phyloP scores from a whole-genome alignment of 805 yeast species.

The Lipomyces japonicus region DNA sequence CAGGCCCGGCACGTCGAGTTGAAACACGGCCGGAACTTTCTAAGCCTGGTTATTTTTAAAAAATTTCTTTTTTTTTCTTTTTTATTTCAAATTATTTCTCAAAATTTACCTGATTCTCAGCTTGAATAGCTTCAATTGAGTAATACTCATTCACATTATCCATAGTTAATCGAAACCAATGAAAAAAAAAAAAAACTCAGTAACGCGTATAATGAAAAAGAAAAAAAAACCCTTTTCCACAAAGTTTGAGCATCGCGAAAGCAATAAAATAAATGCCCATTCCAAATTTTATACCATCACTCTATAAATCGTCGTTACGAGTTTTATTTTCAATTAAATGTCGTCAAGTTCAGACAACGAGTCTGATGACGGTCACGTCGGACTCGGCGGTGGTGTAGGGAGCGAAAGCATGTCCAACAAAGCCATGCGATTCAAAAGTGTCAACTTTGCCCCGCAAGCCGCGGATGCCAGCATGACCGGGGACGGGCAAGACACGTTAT shows the following conservation, averaged over 20 bases:
- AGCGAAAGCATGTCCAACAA: constrained; percentile 2
- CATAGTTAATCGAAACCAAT: too few relatives aligned
- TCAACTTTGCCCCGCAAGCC: constrained; percentile 19
- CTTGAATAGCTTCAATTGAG: constrained; percentile 32
- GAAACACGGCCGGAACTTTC: constrained; percentile 75
- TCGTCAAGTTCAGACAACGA: constrained; percentile 18
- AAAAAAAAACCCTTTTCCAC: too few relatives aligned
- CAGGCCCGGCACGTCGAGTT: constrained; percentile 75
- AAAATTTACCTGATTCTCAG: constrained; percentile 38
- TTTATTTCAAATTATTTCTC: neutral
- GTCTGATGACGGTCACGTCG: constrained; percentile 11
- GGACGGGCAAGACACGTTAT: too few relatives aligned
- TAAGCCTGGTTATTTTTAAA: constrained; percentile 53
- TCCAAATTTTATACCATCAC: too few relatives aligned
- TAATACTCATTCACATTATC: constrained; percentile 18
- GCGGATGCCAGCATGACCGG: neutral
- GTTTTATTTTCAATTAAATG: neutral
- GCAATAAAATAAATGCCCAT: too few relatives aligned
- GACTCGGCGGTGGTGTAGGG: constrained; percentile 5
- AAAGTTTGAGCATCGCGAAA: too few relatives aligned
- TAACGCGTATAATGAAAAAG: too few relatives aligned
- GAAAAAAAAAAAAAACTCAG: too few relatives aligned
- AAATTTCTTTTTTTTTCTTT: neutral
- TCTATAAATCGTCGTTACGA: too few relatives aligned
- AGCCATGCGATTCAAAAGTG: constrained; percentile 24